phyloP scores from a whole-genome alignment of 2,329 filamentous ascomycete species.

The Arthroderma sp. region DNA sequence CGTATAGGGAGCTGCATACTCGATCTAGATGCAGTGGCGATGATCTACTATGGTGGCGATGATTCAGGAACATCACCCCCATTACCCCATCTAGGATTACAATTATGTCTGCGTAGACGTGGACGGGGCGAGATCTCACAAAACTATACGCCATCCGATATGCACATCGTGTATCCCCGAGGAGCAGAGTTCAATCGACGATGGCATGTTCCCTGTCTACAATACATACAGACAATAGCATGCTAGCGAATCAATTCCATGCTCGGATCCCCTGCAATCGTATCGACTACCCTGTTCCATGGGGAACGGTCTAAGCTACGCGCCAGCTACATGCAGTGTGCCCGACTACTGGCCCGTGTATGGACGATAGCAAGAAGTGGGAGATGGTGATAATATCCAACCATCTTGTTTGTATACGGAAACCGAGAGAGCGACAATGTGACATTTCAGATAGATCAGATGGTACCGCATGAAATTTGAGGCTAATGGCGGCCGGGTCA shows the following conservation, averaged over 20 bases:
- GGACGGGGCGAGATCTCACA: not conserved
- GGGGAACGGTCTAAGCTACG: not conserved
- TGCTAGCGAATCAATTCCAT: not conserved
- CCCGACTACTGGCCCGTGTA: not conserved
- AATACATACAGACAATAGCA: not conserved
- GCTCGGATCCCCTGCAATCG: not conserved
- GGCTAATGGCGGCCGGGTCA: not conserved
- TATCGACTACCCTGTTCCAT: not conserved
- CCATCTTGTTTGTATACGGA: constrained; percentile 1
- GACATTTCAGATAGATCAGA: constrained; percentile 2
- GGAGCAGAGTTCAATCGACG: not conserved
- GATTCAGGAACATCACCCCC: not conserved
- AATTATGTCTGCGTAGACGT: not conserved
- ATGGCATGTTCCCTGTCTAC: not conserved
- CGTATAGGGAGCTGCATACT: not conserved
- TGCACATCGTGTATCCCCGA: not conserved
- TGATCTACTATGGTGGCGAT: not conserved
- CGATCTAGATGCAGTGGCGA: constrained; percentile 2
- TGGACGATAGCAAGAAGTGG: not conserved
- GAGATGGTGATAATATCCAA: not conserved
- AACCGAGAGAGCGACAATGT: not conserved
- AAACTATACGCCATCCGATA: not conserved
- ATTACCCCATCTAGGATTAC: not conserved
- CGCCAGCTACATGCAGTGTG: not conserved
- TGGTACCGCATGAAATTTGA: not conserved